Percentiles rank a stretch among this genome's conserved stretches.
Conservation (phyloP, 192 early-diverging fungal species). For the Gigaspora rosea region DNA sequence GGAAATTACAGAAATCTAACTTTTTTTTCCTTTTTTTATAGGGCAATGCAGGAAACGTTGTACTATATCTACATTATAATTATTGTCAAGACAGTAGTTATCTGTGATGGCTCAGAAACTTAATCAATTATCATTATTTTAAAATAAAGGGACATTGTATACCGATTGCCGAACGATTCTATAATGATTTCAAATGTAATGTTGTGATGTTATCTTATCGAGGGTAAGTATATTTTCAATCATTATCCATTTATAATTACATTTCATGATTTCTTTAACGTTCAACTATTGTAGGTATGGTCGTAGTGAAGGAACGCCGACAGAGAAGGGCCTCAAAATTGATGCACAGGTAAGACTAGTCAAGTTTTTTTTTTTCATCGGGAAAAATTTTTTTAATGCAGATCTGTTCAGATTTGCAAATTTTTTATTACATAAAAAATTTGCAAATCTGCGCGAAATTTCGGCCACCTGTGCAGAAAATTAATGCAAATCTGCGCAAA, state of each 20-base stretch:
- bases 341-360: conserved; percentile 70
- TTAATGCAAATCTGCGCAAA: no score
- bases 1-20: background rate
- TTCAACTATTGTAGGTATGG: conserved; percentile 65
- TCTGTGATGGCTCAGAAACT: background rate
- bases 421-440: background rate
- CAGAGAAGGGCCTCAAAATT: conserved; percentile 82
- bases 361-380: background rate
- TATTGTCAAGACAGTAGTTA: background rate
- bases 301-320: conserved; percentile 77
- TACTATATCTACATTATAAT: background rate
- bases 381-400: background rate
- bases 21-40: conserved; percentile 29
- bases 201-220: conserved; percentile 97
- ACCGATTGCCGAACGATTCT: conserved; percentile 82
- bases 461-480: no score
- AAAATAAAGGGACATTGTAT: conserved; percentile 78
- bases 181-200: conserved; percentile 70
- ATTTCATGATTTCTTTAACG: background rate
- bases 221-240: conserved; percentile 54
- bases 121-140: background rate
- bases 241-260: background rate
- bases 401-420: background rate
- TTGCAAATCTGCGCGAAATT: no score
- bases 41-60: conserved; percentile 96